Evolutionary conservation across 2,329 filamentous ascomycete genomes (phyloP).

Genomic region (Penicillium sp.): DNA sequence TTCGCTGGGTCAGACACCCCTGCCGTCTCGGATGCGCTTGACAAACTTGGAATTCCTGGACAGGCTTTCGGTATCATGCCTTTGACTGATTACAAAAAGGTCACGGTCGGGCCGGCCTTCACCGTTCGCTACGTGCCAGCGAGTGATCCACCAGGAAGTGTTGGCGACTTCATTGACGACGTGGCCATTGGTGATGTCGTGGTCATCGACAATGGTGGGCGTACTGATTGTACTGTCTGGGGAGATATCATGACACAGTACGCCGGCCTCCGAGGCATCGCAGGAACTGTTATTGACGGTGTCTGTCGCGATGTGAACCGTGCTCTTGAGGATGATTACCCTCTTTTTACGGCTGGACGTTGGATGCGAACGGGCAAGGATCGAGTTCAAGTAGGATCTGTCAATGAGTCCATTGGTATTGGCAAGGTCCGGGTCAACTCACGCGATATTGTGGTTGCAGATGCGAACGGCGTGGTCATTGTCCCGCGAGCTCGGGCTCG

Average conservation of each 20-base stretch:
- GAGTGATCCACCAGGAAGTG: slow-evolving; percentile 24
- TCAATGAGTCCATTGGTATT: slow-evolving; percentile 30
- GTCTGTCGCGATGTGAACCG: slow-evolving; percentile 35
- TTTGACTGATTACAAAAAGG: slow-evolving; percentile 27
- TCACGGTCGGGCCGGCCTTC: slow-evolving; percentile 34
- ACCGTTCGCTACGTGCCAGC: slow-evolving; percentile 32
- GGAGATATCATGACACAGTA: slow-evolving; percentile 41
- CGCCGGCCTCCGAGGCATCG: slow-evolving; percentile 29
- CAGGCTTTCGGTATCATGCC: slow-evolving; percentile 21
- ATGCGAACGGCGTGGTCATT: slow-evolving; percentile 26
- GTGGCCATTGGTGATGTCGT: slow-evolving; percentile 31
- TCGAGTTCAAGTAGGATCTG: slow-evolving; percentile 30
- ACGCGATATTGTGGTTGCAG: slow-evolving; percentile 34
- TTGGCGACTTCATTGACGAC: slow-evolving; percentile 36
- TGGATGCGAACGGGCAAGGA: slow-evolving; percentile 39
- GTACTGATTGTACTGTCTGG: slow-evolving; percentile 38
- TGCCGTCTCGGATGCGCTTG: slow-evolving; percentile 21
- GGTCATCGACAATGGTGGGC: slow-evolving; percentile 36
- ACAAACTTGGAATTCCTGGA: slow-evolving; percentile 21
- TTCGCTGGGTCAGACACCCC: slow-evolving; percentile 21
- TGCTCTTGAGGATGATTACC: slow-evolving; percentile 29
- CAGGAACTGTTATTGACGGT: slow-evolving; percentile 36
- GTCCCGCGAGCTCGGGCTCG: slow-evolving; percentile 16
- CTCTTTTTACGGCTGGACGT: slow-evolving; percentile 31
- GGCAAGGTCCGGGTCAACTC: slow-evolving; percentile 27